Evolutionary conservation across 371 early-diverging fungal species (phyloP), one percentile per base, ranked within the genome.

Genomic region (Zopfochytrium polystomum): DNA sequence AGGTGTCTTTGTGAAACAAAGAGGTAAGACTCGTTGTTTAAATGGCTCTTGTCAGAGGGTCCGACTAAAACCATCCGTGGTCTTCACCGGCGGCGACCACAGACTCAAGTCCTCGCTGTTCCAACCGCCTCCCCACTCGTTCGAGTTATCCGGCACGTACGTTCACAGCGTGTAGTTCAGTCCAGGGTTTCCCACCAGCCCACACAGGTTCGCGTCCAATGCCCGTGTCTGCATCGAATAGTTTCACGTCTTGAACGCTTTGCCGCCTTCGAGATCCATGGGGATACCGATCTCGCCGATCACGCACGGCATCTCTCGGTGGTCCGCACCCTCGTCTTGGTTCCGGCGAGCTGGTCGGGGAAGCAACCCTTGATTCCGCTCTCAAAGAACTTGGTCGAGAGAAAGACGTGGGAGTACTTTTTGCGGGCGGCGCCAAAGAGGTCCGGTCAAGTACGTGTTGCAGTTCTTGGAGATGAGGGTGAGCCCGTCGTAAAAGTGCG

Each of bases 91-190:
- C n/a, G 60, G 68, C 7, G 88, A 87, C 62, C 75, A 88, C 45
- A 90, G 85, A 13, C 87, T 87, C 67, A 92, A 90, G 71, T 92
- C 89, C 58, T 92, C 92, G 5, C 90, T 91, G 60, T 92, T 92
- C 92, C 92, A 92, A 38, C 88, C 85, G 62, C 91, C 92, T 0
- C 79, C 48, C 74, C 76, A 57, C 18, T 34, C 35, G 66, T 90
- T 82, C 60, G 87, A 87, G 64, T 91, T 91, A 51, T 76, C 78
- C 7, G 90, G 77, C 66, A 89, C 89, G 68, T 90, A 90, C 63
- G 88, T 89, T 90, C 91, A 91, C 1, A 91, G 66, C 75, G 91
- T 89, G 60, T 87, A 93, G 54, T 82, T 85, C 23, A 88, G n/a
- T n/a, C n/a, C n/a, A n/a, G n/a, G n/a, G n/a, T n/a, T n/a, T 42